These are phyloP conservation scores for Ceratocystiopsis brevicomis DNA, from an alignment of 2,329 filamentous ascomycete species.

Conservation along the genomic window DNA sequence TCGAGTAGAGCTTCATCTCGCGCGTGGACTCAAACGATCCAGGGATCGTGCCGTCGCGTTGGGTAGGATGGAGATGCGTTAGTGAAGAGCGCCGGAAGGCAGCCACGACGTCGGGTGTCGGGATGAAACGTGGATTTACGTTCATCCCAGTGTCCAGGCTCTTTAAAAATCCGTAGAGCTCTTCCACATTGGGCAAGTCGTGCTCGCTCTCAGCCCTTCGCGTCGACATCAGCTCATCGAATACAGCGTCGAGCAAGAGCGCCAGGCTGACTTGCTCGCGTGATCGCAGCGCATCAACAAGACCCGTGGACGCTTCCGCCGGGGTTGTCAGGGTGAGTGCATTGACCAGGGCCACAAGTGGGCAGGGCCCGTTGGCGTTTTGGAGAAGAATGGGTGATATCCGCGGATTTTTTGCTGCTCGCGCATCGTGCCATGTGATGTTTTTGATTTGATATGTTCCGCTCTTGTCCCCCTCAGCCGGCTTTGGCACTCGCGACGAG, in stretches of 20 bases:
- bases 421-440: constrained; percentile 62
- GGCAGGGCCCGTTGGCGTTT: constrained; percentile 88
- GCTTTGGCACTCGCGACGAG: constrained; percentile 16
- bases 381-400: constrained; percentile 80
- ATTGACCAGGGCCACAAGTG: constrained; percentile 81
- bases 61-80: constrained; percentile 30
- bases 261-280: constrained; percentile 79
- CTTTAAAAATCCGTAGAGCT: constrained; percentile 73
- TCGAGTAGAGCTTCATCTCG: constrained; percentile 81
- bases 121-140: constrained; percentile 77
- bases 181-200: constrained; percentile 65
- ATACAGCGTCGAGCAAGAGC: constrained; percentile 69
- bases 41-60: constrained; percentile 29
- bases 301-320: constrained; percentile 42
- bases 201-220: constrained; percentile 42
- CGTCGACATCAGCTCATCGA: constrained; percentile 80
- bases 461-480: constrained; percentile 26
- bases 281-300: constrained; percentile 58
- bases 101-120: constrained; percentile 28
- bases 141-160: constrained; percentile 94
- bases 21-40: constrained; percentile 73
- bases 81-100: constrained; percentile 33
- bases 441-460: constrained; percentile 92
- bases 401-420: constrained; percentile 39
- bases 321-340: constrained; percentile 72